These are phyloP conservation scores for Tetraselmis chui DNA, from an alignment of 139 green algal genomes.

Conservation along the genomic window DNA sequence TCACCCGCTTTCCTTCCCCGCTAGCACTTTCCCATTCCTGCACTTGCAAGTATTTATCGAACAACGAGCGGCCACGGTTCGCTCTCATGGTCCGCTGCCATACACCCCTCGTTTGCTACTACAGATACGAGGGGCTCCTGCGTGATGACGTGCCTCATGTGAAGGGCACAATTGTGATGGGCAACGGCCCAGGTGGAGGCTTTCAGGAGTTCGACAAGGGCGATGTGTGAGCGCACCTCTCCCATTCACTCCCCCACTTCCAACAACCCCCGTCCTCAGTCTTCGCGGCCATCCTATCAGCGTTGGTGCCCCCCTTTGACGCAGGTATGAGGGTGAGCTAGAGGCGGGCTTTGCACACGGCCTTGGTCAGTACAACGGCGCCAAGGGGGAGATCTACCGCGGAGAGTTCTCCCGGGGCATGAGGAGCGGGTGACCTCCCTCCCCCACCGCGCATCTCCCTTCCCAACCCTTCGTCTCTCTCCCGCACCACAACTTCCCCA, in stretches of 20 bases:
- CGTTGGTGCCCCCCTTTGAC: not conserved
- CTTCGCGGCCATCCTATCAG: too few species aligned
- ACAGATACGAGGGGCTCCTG: slow-evolving; percentile 81
- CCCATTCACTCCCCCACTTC: not conserved
- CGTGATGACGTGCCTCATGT: slow-evolving; percentile 65
- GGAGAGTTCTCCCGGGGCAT: slow-evolving; percentile 74
- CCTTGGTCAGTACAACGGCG: slow-evolving; percentile 65
- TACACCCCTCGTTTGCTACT: slow-evolving; percentile 4
- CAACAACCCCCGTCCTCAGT: too few species aligned
- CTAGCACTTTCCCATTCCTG: too few species aligned
- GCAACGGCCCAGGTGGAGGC: slow-evolving; percentile 66
- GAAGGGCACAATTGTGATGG: slow-evolving; percentile 77
- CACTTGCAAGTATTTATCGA: too few species aligned
- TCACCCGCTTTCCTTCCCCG: too few species aligned
- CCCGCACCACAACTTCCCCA: not conserved
- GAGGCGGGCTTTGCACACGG: slow-evolving; percentile 74
- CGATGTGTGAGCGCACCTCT: slow-evolving; percentile 44
- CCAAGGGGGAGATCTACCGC: slow-evolving; percentile 58
- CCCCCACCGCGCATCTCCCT: too few species aligned
- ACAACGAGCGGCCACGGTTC: too few species aligned
- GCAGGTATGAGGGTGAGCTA: slow-evolving; percentile 86
- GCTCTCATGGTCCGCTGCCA: too few species aligned
- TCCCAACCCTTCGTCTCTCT: too few species aligned
- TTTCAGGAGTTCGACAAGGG: slow-evolving; percentile 47
- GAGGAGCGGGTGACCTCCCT: slow-evolving; percentile 60